Percentiles rank a stretch among this genome's conserved stretches.
phyloP scores from a whole-genome alignment of 371 early-diverging fungal genomes.

The Chytridiales sp. region DNA sequence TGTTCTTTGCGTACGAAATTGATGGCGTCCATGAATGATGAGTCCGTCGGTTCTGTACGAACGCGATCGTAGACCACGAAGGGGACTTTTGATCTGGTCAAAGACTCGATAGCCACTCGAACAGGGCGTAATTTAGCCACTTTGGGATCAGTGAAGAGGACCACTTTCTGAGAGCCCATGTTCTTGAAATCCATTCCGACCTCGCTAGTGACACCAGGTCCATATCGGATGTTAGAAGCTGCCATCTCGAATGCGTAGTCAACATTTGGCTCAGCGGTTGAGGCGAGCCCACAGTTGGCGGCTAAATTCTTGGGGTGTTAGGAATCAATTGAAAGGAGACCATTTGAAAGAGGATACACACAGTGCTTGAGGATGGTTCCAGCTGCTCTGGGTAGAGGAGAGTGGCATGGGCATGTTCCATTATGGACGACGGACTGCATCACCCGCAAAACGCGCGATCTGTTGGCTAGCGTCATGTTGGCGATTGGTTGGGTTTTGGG shows the following conservation, averaged over 20 bases:
- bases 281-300: no score
- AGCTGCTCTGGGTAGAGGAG: no score
- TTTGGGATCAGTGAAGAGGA: conserved; percentile 82
- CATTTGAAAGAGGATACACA: no score
- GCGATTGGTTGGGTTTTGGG: no score
- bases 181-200: conserved; percentile 84
- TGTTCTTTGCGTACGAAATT: conserved; percentile 70
- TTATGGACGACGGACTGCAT: no score
- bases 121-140: conserved; percentile 72
- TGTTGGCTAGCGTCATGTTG: no score
- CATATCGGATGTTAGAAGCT: conserved; percentile 84
- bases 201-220: conserved; percentile 83
- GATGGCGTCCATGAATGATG: conserved; percentile 71
- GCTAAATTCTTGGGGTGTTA: no score
- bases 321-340: no score
- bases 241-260: conserved; percentile 63
- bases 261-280: no score
- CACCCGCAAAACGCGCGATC: no score
- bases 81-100: conserved; percentile 68
- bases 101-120: conserved; percentile 73
- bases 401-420: no score
- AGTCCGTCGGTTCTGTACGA: conserved; percentile 84
- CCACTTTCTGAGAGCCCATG: conserved; percentile 73
- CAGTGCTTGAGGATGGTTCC: no score
- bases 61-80: conserved; percentile 76